Conservation (phyloP, 78 protist species). For the Chrysochromulina tobinii region DNA sequence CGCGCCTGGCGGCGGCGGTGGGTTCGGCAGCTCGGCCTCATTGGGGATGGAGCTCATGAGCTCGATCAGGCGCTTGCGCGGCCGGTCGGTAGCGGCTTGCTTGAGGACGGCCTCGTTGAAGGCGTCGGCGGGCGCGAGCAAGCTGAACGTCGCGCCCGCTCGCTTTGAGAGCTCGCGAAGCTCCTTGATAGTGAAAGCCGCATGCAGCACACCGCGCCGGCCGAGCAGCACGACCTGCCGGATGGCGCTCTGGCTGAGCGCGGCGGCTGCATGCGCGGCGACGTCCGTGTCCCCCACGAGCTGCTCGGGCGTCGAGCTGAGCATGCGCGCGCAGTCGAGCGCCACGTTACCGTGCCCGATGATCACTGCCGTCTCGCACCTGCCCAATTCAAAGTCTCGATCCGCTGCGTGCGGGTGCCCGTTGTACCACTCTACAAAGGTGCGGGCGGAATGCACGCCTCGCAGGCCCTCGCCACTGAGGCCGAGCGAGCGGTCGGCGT, state of each 20-base stretch:
- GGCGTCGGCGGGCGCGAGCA: background rate
- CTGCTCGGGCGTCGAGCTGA: background rate
- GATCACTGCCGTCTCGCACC: constrained; percentile 17
- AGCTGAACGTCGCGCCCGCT: background rate
- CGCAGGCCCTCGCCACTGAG: constrained; percentile 23
- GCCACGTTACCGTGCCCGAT: constrained; percentile 82
- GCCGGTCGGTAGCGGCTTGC: background rate
- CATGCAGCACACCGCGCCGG: constrained; percentile 68
- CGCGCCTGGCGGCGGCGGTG: background rate
- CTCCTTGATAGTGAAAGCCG: constrained; percentile 26
- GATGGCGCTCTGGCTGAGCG: background rate
- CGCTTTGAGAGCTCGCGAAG: constrained; percentile 26
- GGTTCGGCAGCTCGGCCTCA: background rate
- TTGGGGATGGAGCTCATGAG: background rate
- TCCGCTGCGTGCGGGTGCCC: constrained; percentile 60
- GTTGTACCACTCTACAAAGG: constrained; percentile 80
- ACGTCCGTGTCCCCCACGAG: constrained; percentile 49
- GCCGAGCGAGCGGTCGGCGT: constrained; percentile 32
- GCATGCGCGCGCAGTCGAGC: constrained; percentile 72
- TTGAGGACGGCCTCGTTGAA: background rate
- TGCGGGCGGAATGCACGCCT: constrained; percentile 62
- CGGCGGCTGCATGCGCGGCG: background rate
- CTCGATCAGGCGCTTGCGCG: constrained; percentile 4
- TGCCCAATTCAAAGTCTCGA: background rate
- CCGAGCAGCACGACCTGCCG: constrained; percentile 55